A percentile compares a stretch with the other conserved stretches of the same genome.
These are phyloP conservation scores for Raphanus sativus DNA, from an alignment of 345 rosid genomes.

Conservation along the genomic window DNA sequence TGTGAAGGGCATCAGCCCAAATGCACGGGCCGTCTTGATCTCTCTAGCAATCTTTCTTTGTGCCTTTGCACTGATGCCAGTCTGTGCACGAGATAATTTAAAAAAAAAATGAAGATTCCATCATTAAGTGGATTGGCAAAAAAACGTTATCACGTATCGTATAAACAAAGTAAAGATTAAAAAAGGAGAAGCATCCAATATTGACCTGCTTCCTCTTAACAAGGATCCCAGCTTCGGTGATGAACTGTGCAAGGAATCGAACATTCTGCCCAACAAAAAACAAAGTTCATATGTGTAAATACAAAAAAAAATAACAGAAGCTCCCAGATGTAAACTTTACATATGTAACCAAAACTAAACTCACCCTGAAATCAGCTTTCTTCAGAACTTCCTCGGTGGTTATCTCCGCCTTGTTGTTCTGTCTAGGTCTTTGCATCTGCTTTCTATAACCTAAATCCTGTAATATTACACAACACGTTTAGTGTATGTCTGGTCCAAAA, in stretches of 20 bases:
- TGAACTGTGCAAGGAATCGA: constrained; percentile 75
- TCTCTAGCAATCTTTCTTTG: constrained; percentile 93
- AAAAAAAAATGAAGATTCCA: constrained; percentile 10
- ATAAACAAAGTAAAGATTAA: constrained; percentile 1
- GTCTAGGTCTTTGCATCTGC: constrained; percentile 37
- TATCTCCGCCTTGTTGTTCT: constrained; percentile 44
- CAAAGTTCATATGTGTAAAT: constrained; percentile 10
- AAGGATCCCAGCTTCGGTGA: constrained; percentile 83
- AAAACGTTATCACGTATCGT: not conserved
- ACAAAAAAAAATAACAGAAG: not conserved
- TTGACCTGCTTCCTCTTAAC: constrained; percentile 75
- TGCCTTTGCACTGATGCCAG: constrained; percentile 90
- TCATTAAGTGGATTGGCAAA: not conserved
- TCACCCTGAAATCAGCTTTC: constrained; percentile 86
- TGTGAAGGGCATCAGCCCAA: constrained; percentile 89
- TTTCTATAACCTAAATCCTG: constrained; percentile 63
- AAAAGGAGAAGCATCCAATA: constrained; percentile 17
- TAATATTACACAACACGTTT: constrained; percentile 1
- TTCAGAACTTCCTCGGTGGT: constrained; percentile 63
- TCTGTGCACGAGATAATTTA: constrained; percentile 42
- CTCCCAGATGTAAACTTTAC: not conserved
- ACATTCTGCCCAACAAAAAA: constrained; percentile 64
- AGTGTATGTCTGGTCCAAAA: not conserved
- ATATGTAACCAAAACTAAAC: constrained; percentile 22
- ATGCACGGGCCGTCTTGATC: constrained; percentile 92